Evolutionary conservation across 768 basidiomycete species (phyloP).

Genomic region (Guyanaporus albipodus): DNA sequence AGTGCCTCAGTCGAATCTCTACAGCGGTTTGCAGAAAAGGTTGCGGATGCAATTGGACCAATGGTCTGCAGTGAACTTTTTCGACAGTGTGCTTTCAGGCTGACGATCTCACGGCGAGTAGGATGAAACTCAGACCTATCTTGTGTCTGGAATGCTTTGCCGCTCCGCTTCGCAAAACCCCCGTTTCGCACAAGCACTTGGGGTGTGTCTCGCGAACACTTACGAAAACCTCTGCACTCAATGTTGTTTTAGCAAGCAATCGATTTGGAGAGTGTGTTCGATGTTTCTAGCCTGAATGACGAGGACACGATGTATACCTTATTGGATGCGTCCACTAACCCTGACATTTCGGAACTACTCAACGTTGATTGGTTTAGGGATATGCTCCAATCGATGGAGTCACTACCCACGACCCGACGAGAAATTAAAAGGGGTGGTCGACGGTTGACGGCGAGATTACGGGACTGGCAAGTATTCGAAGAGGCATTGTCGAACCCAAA

Average conservation of each 20-base stretch:
- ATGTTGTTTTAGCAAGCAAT: conserved; percentile 47
- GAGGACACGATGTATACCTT: conserved; percentile 53
- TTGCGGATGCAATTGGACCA: conserved; percentile 51
- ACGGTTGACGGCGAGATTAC: conserved; percentile 47
- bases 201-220: conserved; percentile 35
- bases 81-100: background rate
- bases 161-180: conserved; percentile 66
- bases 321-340: conserved; percentile 62
- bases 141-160: conserved; percentile 58
- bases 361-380: conserved; percentile 33
- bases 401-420: conserved; percentile 33
- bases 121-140: conserved; percentile 54
- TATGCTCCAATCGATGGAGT: conserved; percentile 20
- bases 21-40: conserved; percentile 50
- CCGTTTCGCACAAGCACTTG: conserved; percentile 35
- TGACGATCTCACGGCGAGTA: conserved; percentile 24
- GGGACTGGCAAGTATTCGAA: conserved; percentile 58
- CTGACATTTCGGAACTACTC: conserved; percentile 57
- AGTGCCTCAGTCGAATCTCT: conserved; percentile 48
- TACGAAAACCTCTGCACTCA: background rate
- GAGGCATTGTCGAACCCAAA: conserved; percentile 54
- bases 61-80: conserved; percentile 42
- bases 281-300: conserved; percentile 45
- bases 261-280: conserved; percentile 53
- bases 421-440: conserved; percentile 43